Conservation (phyloP, 2,329 filamentous ascomycete species). For the Akanthomyces lecanii region DNA sequence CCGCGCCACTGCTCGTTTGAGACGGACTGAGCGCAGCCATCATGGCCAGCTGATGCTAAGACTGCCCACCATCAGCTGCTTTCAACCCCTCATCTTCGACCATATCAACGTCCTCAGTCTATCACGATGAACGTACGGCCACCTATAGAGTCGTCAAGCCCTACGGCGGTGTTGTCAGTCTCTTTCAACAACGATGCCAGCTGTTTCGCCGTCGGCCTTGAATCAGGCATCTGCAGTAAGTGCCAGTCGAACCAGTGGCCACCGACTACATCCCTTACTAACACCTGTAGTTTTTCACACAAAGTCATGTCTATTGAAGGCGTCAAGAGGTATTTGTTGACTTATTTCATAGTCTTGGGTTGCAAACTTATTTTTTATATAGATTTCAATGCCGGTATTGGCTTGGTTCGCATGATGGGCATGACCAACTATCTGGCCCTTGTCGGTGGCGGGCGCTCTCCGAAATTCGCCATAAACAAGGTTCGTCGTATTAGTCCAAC, state of each 20-base stretch:
- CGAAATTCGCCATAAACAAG: constrained; percentile 85
- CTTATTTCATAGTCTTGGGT: constrained; percentile 2
- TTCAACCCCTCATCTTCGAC: neutral
- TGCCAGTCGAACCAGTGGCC: neutral
- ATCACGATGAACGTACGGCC: constrained; percentile 80
- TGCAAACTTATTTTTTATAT: neutral
- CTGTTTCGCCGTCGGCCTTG: constrained; percentile 82
- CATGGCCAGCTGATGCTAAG: constrained; percentile 7
- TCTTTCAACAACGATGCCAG: constrained; percentile 82
- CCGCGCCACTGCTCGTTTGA: neutral
- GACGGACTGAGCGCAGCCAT: neutral
- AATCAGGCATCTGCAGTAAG: constrained; percentile 78
- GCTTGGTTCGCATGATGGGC: constrained; percentile 80
- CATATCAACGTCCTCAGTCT: neutral
- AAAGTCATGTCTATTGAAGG: constrained; percentile 66
- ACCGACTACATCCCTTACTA: constrained; percentile 19
- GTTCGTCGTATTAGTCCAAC: constrained; percentile 34
- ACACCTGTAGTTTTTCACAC: constrained; percentile 62
- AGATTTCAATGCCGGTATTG: constrained; percentile 80
- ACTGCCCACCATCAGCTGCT: neutral
- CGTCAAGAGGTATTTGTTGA: constrained; percentile 40
- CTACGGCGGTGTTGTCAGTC: constrained; percentile 73
- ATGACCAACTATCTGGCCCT: constrained; percentile 83
- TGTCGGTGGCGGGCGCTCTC: constrained; percentile 79
- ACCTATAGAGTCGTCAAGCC: constrained; percentile 71